Conservation (phyloP, 2,329 filamentous ascomycete species). For the Plectosphaerella cucumerina region DNA sequence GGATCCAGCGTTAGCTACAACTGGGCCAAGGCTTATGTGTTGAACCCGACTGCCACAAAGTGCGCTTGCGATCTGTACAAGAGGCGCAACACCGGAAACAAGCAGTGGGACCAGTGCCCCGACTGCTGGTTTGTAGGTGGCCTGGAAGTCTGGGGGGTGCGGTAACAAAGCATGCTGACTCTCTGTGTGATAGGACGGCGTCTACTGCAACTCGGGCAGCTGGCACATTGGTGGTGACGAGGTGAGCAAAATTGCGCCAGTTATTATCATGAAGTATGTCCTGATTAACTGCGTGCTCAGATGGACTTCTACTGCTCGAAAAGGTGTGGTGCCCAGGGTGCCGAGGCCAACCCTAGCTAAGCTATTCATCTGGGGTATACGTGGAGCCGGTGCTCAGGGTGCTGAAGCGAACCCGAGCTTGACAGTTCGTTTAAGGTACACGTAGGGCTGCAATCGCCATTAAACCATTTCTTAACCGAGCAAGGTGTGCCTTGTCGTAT, state of each 20-base stretch:
- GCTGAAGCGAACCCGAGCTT: no score
- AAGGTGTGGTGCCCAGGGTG: conserved; percentile 10
- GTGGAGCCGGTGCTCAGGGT: no score
- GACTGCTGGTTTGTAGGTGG: conserved; percentile 11
- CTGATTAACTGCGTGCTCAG: conserved; percentile 1
- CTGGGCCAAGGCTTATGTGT: conserved; percentile 6
- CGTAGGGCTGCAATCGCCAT: no score
- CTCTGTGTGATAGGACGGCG: no score
- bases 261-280: background rate
- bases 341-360: conserved; percentile 11
- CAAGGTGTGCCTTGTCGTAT: no score
- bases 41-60: conserved; percentile 4
- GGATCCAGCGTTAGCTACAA: conserved; percentile 5
- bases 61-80: conserved; percentile 11
- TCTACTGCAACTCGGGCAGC: conserved; percentile 7
- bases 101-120: conserved; percentile 14
- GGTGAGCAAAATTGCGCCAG: no score
- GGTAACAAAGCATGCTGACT: no score
- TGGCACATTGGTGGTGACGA: conserved; percentile 13
- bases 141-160: no score
- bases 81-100: conserved; percentile 12
- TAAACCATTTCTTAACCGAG: no score
- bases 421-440: no score
- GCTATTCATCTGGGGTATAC: no score
- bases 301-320: conserved; percentile 13